These are phyloP conservation scores for Auriscalpium orientale DNA, from an alignment of 768 basidiomycete species.

Conservation along the genomic window DNA sequence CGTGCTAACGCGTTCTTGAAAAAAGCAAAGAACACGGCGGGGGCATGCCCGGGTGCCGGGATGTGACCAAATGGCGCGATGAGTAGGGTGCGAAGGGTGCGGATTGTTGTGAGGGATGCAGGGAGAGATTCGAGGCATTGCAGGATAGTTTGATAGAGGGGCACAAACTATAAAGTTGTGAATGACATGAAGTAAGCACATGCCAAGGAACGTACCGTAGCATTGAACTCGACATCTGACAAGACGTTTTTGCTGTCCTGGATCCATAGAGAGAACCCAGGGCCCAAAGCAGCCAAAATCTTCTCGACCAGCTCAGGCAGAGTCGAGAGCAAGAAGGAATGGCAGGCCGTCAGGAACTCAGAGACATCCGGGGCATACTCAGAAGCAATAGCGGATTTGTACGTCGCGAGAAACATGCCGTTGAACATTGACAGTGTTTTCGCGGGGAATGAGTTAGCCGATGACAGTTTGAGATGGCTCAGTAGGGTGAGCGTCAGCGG, in stretches of 20 bases:
- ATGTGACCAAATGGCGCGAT: not conserved
- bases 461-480: too few species aligned
- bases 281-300: not conserved
- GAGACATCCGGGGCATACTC: too few species aligned
- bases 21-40: not conserved
- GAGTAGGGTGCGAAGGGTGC: not conserved
- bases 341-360: not conserved
- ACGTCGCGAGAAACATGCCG: too few species aligned
- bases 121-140: not conserved
- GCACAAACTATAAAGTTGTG: not conserved
- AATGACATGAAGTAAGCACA: not conserved
- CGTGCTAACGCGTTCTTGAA: not conserved
- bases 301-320: not conserved
- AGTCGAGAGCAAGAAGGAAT: not conserved
- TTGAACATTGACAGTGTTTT: too few species aligned
- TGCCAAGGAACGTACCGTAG: not conserved
- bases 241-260: not conserved
- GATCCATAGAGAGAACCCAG: not conserved
- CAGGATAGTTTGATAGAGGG: not conserved
- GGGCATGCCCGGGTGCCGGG: not conserved
- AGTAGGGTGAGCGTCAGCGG: too few species aligned
- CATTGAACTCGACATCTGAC: not conserved
- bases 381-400: too few species aligned
- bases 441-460: too few species aligned
- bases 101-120: not conserved